Evolutionary conservation across 1,284 basidiomycete species (phyloP).

Genomic region (Tylopilus sp.): DNA sequence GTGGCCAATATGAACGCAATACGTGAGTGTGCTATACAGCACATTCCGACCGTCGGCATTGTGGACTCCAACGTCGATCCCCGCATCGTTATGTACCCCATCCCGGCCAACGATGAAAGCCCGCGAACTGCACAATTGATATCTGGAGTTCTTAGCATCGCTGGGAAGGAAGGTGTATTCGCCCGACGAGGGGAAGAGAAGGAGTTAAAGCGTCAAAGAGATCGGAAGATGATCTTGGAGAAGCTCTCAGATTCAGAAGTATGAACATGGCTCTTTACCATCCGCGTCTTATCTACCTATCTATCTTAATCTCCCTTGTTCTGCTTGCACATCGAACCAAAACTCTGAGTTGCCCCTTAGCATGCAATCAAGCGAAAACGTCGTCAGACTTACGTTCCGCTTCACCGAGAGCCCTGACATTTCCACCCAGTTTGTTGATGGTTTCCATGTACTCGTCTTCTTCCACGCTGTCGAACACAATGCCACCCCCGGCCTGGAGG

Average conservation of each 20-base stretch:
- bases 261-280: constrained; percentile 25
- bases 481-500: constrained; percentile 95
- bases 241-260: constrained; percentile 24
- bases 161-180: constrained; percentile 80
- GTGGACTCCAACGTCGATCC: constrained; percentile 97
- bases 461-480: constrained; percentile 96
- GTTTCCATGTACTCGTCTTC: constrained; percentile 97
- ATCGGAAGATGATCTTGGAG: constrained; percentile 31
- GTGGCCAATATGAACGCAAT: constrained; percentile 81
- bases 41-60: constrained; percentile 87
- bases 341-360: constrained; percentile 47
- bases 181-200: constrained; percentile 26
- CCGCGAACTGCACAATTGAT: constrained; percentile 88
- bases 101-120: constrained; percentile 97
- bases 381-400: constrained; percentile 77
- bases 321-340: constrained; percentile 64
- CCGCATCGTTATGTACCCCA: constrained; percentile 95
- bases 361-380: constrained; percentile 7
- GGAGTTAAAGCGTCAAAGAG: constrained; percentile 22
- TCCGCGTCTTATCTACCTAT: constrained; percentile 28
- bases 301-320: constrained; percentile 36
- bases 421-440: constrained; percentile 90
- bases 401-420: constrained; percentile 80
- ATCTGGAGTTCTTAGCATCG: constrained; percentile 87
- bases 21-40: constrained; percentile 79